Base-by-base conservation (phyloP, 1,139 yeast genomes). In the Magnusiomyces suaveolens region DNA sequence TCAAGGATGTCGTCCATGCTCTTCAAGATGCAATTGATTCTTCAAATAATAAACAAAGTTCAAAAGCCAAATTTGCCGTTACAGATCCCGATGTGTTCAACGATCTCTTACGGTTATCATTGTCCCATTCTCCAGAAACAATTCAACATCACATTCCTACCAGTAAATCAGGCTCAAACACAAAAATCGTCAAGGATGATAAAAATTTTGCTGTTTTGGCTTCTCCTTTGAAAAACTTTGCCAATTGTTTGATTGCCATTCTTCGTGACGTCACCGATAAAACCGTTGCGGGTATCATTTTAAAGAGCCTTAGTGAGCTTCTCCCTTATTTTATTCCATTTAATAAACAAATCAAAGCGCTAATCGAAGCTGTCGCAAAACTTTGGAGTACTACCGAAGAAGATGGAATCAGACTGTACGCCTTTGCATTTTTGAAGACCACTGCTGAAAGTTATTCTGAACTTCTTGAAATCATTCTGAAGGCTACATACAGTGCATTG, bases 11-110 rank as follows among this genome's bases (percentile, higher is more conserved):
- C 44, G 78, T 83, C 23, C 76, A 82, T 62, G 97, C 97, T 0
- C 88, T 92, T 73, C 84, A 85, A 65, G 84, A 95, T 14, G 96
- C 96, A 2, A 87, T 87, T 23, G 80, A 85, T 64, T 75, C 83
- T 60, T 82, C 84, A 64, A 66, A 84, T 64, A 66, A 74, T 48
- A 78, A 78, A 41, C 60, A 63, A 1, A 74, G 72, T 50, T 26
- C 57, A 25, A 81, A 79, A 56, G 82, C 81, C 68, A 84, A 81
- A 65, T 87, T 83, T 64, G 70, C 83, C 3, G 80, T 87, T 49
- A 83, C 88, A 32, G 87, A 85, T 66, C 87, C 87, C 56, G 66
- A 77, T 53, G 96, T 87, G 2, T 88, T 89, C 72, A 82, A 84
- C 55, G 80, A 80, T 53, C 77, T 92, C 61, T 79, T 89, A 80